Evolutionary conservation across 768 basidiomycete genomes (phyloP), one percentile per base, ranked within the genome.

Genomic region (Gloeopeniophorella convolvens): DNA sequence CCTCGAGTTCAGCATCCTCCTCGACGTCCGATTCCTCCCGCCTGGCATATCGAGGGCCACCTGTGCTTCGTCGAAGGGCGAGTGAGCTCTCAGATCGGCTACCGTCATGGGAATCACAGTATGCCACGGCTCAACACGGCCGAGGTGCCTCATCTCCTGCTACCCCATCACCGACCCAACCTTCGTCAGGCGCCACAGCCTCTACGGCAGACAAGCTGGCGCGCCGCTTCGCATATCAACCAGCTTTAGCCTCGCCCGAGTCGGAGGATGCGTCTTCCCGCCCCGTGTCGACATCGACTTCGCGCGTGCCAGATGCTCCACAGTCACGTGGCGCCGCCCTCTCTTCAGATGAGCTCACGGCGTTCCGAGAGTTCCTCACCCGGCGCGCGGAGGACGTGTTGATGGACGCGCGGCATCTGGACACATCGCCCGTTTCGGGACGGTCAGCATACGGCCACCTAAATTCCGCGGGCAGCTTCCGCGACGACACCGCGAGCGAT

Each of bases 401-500:
- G 23, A n/a, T 30, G 11, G 56, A 57, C 15, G 41, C 39, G 21
- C 44, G 31, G 3, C 18, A 21, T 6, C 36, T 45, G 26, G 20
- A 21, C 10, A n/a, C 27, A 3, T 41, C 47, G 5, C 33, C 28
- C 35, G 16, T 34, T 44, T 16, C 9, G 16, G 31, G n/a, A n/a
- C n/a, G n/a, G 30, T n/a, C 37, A 5, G 16, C 16, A 30, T 30
- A n/a, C n/a, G n/a, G n/a, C n/a, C n/a, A n/a, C n/a, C n/a, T n/a
- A n/a, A n/a, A n/a, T n/a, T 18, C 34, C 3, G 15, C 36, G n/a
- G 27, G 5, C 45, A 24, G 26, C 30, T 21, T 13, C 8, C 4
- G 11, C n/a, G 44, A 55, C n/a, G 56, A 55, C 10, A 23, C 33
- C 11, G 50, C 51, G 27, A 51, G 50, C 23, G 55, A 56, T 35